These are phyloP conservation scores for Metarhizium album DNA, from an alignment of 2,329 filamentous ascomycete genomes.

Conservation along the genomic window DNA sequence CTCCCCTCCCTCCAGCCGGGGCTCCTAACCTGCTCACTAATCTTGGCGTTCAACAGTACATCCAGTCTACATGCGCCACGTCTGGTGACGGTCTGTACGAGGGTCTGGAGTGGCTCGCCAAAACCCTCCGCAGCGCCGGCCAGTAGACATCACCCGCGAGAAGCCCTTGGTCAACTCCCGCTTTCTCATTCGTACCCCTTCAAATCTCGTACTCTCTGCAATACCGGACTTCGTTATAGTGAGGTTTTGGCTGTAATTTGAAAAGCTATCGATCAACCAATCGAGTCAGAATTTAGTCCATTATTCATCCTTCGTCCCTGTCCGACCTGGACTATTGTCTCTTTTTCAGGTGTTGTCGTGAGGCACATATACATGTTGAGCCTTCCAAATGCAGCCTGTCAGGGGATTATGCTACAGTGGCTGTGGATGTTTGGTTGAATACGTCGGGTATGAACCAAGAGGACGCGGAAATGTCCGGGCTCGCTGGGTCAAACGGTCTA, in stretches of 20 bases:
- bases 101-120: slow-evolving; percentile 89
- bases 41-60: slow-evolving; percentile 53
- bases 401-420: neutral
- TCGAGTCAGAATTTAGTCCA: slow-evolving; percentile 33
- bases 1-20: no score
- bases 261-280: slow-evolving; percentile 43
- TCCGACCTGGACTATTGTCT: slow-evolving; percentile 13
- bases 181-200: slow-evolving; percentile 26
- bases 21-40: slow-evolving; percentile 12
- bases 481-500: neutral
- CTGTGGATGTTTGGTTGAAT: neutral
- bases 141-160: slow-evolving; percentile 41
- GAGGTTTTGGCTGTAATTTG: slow-evolving; percentile 48
- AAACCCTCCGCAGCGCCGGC: slow-evolving; percentile 67
- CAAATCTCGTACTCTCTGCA: slow-evolving; percentile 27
- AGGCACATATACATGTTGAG: slow-evolving; percentile 10
- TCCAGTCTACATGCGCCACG: slow-evolving; percentile 98
- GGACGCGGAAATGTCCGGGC: neutral
- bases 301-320: slow-evolving; percentile 25
- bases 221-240: slow-evolving; percentile 30
- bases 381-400: neutral
- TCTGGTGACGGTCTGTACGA: slow-evolving; percentile 99
- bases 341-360: slow-evolving; percentile 17
- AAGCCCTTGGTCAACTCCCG: slow-evolving; percentile 21
- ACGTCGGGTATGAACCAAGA: neutral